Evolutionary conservation across 176 grass and related monocot genomes (phyloP), one percentile per base, ranked within the genome.

Genomic region (Oryza glaberrima): DNA sequence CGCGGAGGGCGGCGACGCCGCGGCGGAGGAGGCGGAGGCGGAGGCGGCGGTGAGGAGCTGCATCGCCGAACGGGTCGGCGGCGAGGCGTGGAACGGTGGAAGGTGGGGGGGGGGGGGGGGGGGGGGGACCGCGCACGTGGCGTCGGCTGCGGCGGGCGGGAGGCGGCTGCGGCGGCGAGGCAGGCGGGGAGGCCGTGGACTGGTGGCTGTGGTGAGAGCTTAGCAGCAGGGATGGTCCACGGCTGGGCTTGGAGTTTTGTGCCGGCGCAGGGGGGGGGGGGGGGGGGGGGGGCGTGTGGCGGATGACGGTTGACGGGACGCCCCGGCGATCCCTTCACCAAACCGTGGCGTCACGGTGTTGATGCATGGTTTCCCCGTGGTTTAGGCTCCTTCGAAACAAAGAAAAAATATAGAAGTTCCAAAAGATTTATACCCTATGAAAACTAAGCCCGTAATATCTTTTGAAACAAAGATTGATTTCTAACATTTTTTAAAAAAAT

Each of bases 41-140:
- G 45, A 72, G 66, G 88, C 64, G 69, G 66, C 43, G 20, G 45
- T 77, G 66, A 88, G 85, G 81, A 81, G 78, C 68, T 87, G 90
- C 86, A 88, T 88, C 85, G 16, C 43, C 3, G 52, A 56, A 22
- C 35, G 30, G 51, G 28, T 19, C 16, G 41, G 54, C 30, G 45
- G 25, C 52, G 32, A 40, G 65, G 70, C 8, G 74, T 6, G 63
- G 25, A 44, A 58, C 5, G 22, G 72, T 41, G 26, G 65, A 52
- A 40, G 47, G 48, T 52, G 48, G 5, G 48, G 20, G 69, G 66
- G 28, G 28, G 28, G 28, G 28, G 28, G 28, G 1, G 28, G 28
- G 28, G 28, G 48, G 20, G 69, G 1, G 25, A 26, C 1, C 25
- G 66, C 86, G 81, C 56, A 83, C 73, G 35, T 64, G 52, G 17